Percentiles rank a stretch among this genome's conserved stretches.
Evolutionary conservation across 2,329 filamentous ascomycete genomes (phyloP).

Genomic region (Beauveria australis): DNA sequence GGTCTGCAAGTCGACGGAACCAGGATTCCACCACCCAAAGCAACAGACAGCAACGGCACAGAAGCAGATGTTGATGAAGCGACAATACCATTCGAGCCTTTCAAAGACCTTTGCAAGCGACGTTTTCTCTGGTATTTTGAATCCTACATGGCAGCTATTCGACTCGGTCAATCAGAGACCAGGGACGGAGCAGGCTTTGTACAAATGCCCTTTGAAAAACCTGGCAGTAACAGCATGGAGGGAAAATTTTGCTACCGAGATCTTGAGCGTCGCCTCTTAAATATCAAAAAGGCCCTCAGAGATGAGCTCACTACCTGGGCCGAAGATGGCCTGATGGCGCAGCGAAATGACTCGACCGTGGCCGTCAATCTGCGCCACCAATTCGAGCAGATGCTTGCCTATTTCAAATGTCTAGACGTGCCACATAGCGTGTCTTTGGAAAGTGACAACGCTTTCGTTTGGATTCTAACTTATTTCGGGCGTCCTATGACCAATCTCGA

Average conservation of each 20-base stretch:
- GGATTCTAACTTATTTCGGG: conserved; percentile 84
- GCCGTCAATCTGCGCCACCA: conserved; percentile 77
- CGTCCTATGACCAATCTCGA: conserved; percentile 89
- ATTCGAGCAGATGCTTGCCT: conserved; percentile 71
- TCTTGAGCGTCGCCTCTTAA: conserved; percentile 59
- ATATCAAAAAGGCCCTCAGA: conserved; percentile 63
- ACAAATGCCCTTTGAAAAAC: conserved; percentile 78
- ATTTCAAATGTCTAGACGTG: conserved; percentile 62
- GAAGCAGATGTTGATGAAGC: conserved; percentile 41
- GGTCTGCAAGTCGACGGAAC: conserved; percentile 49
- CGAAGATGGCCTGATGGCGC: conserved; percentile 53
- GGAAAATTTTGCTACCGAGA: conserved; percentile 76
- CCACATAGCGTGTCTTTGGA: conserved; percentile 71
- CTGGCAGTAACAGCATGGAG: conserved; percentile 69
- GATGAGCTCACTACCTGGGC: conserved; percentile 67
- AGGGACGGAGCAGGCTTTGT: conserved; percentile 57
- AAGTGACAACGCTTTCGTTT: conserved; percentile 80
- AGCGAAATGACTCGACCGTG: conserved; percentile 61
- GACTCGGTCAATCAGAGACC: conserved; percentile 55
- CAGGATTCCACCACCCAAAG: conserved; percentile 21
- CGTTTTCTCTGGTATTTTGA: conserved; percentile 96
- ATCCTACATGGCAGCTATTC: conserved; percentile 67
- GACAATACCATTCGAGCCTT: conserved; percentile 65
- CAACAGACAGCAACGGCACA: conserved; percentile 31
- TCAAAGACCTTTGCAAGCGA: conserved; percentile 82